Base-by-base conservation (phyloP, 2,329 filamentous ascomycete species). In the Trichoderma cornu-damae region DNA sequence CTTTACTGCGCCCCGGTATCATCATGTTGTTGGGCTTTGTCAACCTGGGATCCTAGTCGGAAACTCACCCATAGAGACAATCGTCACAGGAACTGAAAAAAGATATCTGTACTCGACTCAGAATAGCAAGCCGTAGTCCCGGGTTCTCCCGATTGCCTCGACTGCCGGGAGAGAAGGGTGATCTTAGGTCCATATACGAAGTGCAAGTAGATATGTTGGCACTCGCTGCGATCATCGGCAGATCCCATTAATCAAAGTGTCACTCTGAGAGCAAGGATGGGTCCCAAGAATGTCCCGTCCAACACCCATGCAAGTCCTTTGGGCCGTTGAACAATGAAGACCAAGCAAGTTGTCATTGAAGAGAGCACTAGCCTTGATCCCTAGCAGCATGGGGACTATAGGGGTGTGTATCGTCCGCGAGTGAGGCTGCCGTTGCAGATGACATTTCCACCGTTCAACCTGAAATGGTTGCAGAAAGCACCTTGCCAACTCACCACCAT, bases 401-500 rank as follows among this genome's bases (percentile, higher is more conserved):
- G 32, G n/a, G 20, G 30, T 28, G 42, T 37, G 32, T 24, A 6
- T 38, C 22, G 24, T 20, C 24, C 30, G 22, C 32, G 22, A 55
- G 42, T 38, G 42, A 47, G 32, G 42, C 40, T 38, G 42, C 49
- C 51, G 32, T 32, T 32, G 32, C 26, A 47, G 42, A 42, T 55
- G 42, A 55, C 32, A 55, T 55, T 37, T 38, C 22, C 43, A 7
- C 22, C 32, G 12, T 18, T 28, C 22, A n/a, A 32, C 16, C 18
- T n/a, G 32, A 14, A 14, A 32, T 28, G 3, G 26, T n/a, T 47
- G 24, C 43, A 32, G 26, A 30, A 24, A 20, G n/a, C 14, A n/a
- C 44, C 44, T 34, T 32, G 43, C 22, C 11, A 47, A 54, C 20
- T 38, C 42, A 18, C 42, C 38, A 16, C 51, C 51, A 47, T 47